Conservation (phyloP, 805 yeast species). For the Hanseniaspora jakobsenii region DNA sequence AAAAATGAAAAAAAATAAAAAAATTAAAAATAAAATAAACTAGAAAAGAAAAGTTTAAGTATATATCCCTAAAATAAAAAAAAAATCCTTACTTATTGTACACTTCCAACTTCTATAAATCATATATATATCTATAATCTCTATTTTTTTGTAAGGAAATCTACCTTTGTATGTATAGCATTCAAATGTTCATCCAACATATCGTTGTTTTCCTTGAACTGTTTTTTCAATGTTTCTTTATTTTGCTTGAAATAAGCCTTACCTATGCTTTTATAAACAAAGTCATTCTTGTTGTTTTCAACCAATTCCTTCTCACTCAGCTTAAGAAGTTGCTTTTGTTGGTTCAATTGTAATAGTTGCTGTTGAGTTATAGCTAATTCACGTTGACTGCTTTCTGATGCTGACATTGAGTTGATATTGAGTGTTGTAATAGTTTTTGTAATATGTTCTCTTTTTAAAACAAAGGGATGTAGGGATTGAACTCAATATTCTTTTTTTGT, state of each 20-base stretch:
- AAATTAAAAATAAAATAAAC: no score
- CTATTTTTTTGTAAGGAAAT: constrained; percentile 51
- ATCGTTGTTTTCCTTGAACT: constrained; percentile 40
- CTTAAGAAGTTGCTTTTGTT: constrained; percentile 37
- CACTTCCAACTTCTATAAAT: no score
- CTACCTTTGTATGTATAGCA: constrained; percentile 53
- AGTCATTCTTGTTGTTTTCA: constrained; percentile 30
- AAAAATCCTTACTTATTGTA: neutral
- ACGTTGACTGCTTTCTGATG: constrained; percentile 23
- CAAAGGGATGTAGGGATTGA: no score
- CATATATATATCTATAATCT: no score
- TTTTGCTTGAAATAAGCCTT: constrained; percentile 46
- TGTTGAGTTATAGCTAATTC: constrained; percentile 25
- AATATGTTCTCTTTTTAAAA: neutral
- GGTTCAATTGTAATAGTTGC: constrained; percentile 24
- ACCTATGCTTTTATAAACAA: constrained; percentile 79
- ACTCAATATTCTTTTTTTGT: no score
- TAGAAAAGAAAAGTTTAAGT: no score
- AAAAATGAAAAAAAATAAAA: no score
- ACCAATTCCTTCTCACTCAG: constrained; percentile 45
- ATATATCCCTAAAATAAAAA: neutral
- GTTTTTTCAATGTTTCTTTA: constrained; percentile 35
- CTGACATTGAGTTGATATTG: constrained; percentile 19
- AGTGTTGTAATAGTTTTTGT: neutral
- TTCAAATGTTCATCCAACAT: constrained; percentile 47